Evolutionary conservation across 495 filamentous ascomycete genomes (phyloP).

Genomic region (Penicillium subrubescens): DNA sequence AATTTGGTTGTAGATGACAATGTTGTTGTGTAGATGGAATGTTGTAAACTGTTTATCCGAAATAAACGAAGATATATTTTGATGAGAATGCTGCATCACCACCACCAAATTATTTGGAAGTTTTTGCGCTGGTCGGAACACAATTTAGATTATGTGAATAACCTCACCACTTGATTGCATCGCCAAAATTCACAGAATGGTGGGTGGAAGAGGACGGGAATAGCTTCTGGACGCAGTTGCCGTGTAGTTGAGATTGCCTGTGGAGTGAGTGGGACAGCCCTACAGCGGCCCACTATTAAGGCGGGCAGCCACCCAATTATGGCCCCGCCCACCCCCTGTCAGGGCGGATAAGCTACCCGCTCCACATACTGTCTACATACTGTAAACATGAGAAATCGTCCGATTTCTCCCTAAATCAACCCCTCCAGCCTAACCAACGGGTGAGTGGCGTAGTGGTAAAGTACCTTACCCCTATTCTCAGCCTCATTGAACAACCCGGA

Average conservation of each 20-base stretch:
- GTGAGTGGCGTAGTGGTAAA: conserved; percentile 1
- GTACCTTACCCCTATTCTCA: too few relatives aligned
- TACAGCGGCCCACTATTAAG: background rate
- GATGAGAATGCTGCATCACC: background rate
- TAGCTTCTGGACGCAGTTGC: conserved; percentile 3
- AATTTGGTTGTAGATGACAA: background rate
- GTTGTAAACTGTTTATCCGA: background rate
- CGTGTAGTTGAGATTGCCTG: conserved; percentile 1
- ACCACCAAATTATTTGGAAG: background rate
- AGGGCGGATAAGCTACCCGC: background rate
- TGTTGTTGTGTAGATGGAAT: background rate
- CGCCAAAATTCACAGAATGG: background rate
- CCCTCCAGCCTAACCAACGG: background rate
- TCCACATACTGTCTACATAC: too few relatives aligned
- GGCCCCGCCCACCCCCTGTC: too few relatives aligned
- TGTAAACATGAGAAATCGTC: background rate
- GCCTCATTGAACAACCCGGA: too few relatives aligned
- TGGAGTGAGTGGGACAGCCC: background rate
- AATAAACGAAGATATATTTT: background rate
- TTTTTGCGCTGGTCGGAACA: background rate
- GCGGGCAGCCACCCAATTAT: background rate
- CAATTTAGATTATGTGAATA: background rate
- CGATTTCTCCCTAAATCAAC: background rate
- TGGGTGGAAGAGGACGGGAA: conserved; percentile 1
- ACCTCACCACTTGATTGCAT: background rate